Evolutionary conservation across 1,284 basidiomycete species (phyloP), one percentile per base, ranked within the genome.

Genomic region (Ceratorhiza oryzae-sativae): DNA sequence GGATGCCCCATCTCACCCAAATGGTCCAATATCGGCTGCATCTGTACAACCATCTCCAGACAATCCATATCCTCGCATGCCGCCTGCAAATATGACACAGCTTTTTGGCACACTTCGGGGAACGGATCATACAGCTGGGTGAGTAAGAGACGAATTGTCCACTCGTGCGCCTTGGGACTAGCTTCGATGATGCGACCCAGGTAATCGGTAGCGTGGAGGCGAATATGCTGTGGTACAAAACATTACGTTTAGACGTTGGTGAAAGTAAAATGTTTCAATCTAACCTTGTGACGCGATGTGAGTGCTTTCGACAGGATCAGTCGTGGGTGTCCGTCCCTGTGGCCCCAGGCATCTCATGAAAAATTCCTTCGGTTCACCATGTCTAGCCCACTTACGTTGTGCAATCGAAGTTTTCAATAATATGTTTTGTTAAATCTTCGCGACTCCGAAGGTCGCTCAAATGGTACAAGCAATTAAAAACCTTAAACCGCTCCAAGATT

Each of bases 71-170:
- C 88, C 75, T 93, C 89, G 78, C 97, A 99, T 0, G 90, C 94
- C 76, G 94, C 93, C 79, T 97, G 92, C 5, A 99, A 84, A 76
- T 92, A 92, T 73, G 90, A 88, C 20, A 97, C 93, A 0, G 97
- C 95, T 73, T 93, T 85, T 80, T 95, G 90, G 76, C 94, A 93
- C 4, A 99, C 95, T 78, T 95, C 93, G 25, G 90, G 85, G 0
- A 91, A 87, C 1, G 94, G 91, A 78, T 99, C 97, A 80, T 98
- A 98, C 20, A 99, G 83, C 80, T 99, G 97, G 0, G 95, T 98
- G 27, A 99, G 84, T 27, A 99, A 87, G 3, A 99, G 86, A 12
- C 92, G 88, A 36, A 97, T 83, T 20, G 89, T 93, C 95, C 95
- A 98, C 3, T 90, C 86, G 75, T 90, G 89, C 0, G 88, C 87